Conservation (phyloP, 495 filamentous ascomycete species). For the Cenococcum geophilum region DNA sequence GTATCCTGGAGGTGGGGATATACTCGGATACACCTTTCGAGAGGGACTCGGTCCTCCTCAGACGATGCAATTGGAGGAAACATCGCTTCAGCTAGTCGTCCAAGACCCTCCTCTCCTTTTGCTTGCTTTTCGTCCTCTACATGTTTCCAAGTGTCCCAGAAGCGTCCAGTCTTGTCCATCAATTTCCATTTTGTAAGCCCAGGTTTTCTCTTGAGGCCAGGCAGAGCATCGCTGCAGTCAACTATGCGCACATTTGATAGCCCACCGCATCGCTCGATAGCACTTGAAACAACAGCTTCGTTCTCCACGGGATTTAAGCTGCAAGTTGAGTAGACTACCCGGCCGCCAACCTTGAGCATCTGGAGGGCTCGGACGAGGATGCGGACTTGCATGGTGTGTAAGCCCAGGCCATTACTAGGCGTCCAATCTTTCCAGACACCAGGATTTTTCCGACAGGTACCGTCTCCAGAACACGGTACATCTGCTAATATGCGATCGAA, state of each 20-base stretch:
- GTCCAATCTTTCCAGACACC: conserved; percentile 94
- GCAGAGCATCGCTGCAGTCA: conserved; percentile 71
- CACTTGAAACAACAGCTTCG: conserved; percentile 80
- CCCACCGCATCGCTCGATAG: conserved; percentile 88
- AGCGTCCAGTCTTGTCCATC: conserved; percentile 70
- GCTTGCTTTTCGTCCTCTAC: conserved; percentile 47
- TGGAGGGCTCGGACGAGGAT: conserved; percentile 91
- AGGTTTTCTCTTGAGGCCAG: conserved; percentile 63
- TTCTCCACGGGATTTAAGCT: conserved; percentile 98
- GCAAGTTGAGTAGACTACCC: conserved; percentile 95
- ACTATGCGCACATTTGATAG: conserved; percentile 71
- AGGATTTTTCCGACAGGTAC: conserved; percentile 83
- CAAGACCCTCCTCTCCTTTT: conserved; percentile 12
- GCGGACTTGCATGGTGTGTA: conserved; percentile 75
- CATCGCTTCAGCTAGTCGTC: conserved; percentile 62
- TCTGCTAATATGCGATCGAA: conserved; percentile 95
- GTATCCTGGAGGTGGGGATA: conserved; percentile 96
- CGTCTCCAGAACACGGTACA: conserved; percentile 94
- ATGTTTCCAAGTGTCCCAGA: conserved; percentile 73
- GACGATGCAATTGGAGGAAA: conserved; percentile 55
- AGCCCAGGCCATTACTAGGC: conserved; percentile 72
- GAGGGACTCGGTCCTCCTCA: conserved; percentile 55
- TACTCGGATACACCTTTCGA: conserved; percentile 84
- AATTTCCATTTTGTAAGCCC: conserved; percentile 78
- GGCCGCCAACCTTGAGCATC: conserved; percentile 91